These are phyloP conservation scores for Rhizophagus sp. DNA, from an alignment of 192 early-diverging fungal species.

Conservation along the genomic window DNA sequence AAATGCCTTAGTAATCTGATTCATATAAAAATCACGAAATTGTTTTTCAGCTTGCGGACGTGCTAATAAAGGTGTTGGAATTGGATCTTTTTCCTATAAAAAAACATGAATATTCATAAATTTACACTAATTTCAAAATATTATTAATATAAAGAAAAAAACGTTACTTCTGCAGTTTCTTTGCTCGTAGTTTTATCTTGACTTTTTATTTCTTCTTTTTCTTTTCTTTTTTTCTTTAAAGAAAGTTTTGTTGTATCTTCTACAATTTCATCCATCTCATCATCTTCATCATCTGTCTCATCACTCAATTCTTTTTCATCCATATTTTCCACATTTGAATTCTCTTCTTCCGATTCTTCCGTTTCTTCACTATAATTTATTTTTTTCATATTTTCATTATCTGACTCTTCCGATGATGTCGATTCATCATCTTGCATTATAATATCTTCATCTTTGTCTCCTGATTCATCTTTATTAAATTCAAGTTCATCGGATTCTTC, in stretches of 20 bases:
- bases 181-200: not conserved
- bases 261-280: not conserved
- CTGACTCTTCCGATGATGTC: no score
- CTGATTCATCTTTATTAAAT: no score
- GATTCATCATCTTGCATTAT: no score
- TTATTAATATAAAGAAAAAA: no score
- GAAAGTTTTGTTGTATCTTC: not conserved
- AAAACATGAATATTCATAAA: not conserved
- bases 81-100: not conserved
- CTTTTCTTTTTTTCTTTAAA: not conserved
- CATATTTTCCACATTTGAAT: no score
- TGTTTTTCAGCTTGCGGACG: constrained; percentile 28
- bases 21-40: constrained; percentile 42
- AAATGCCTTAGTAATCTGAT: constrained; percentile 42
- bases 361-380: no score
- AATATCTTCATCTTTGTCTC: no score
- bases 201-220: not conserved
- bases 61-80: constrained; percentile 23
- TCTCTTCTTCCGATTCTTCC: no score
- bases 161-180: not conserved
- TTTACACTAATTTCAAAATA: not conserved
- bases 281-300: not conserved
- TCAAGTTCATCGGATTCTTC: no score
- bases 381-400: no score
- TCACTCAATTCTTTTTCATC: not conserved